Base-by-base conservation (phyloP, 176 grass and related monocot species). In the Puccinellia tenuiflora region DNA sequence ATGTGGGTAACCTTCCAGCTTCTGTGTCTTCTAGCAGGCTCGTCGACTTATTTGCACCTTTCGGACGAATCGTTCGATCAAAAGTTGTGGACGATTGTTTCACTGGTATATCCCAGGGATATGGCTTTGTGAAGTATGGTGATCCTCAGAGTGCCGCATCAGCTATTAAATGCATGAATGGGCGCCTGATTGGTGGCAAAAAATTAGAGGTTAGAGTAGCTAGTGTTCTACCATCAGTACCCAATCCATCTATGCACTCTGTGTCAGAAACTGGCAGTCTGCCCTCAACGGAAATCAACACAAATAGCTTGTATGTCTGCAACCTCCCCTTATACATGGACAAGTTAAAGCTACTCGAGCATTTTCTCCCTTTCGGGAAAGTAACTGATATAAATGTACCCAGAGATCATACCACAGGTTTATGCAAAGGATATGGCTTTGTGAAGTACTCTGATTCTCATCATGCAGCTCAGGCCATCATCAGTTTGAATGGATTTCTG, bases 61-160 rank as follows among this genome's bases (percentile, higher is more conserved):
- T 87, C 10, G 92, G 92, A 48, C n/a, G 84, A 56, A 87, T 94
- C 55, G 24, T 86, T 67, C 74, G 56, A 56, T 90, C 86, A 29
- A 88, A 20, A 65, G 86, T 94, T 17, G 56, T 79, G 26, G 87
- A 80, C 66, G 92, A 94, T 65, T 62, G 76, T 45, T 79, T 76
- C 59, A 89, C 92, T 54, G 89, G 83, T 63, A 15, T 64, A 52
- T 91, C 81, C 72, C 86, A 88, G 79, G 92, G 89, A 54, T 91
- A 87, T 91, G 92, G 89, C 61, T 94, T 94, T 79, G 92, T 94
- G 31, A 78, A 89, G 64, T 94, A 87, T 83, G 48, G 63, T 75
- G 81, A 94, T 82, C 56, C 86, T 70, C n/a, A 6, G 13, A 87
- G 22, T 73, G 92, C 92, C 81, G 26, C 80, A 71, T 43, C 80